Evolutionary conservation across 768 basidiomycete species (phyloP).

Genomic region (Cyathus striatus): DNA sequence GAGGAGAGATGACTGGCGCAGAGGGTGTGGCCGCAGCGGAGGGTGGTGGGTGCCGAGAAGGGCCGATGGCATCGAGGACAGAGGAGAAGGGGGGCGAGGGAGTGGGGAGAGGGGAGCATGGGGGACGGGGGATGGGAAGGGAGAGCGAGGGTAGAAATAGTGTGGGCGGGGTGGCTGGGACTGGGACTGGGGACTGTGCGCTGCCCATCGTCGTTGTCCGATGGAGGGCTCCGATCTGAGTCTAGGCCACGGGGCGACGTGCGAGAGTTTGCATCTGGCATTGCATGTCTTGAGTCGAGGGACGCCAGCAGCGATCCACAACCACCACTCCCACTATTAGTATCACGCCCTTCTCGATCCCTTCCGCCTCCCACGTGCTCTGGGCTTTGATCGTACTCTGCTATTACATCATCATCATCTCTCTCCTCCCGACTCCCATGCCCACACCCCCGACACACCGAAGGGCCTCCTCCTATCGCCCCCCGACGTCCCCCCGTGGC

Average conservation of each 20-base stretch:
- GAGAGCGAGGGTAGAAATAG: no score
- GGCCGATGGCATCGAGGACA: conserved; percentile 57
- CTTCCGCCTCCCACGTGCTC: background rate
- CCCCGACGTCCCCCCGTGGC: background rate
- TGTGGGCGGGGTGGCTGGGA: no score
- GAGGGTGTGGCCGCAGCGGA: conserved; percentile 82
- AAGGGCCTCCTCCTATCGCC: background rate
- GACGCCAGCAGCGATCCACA: background rate
- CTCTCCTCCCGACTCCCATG: background rate
- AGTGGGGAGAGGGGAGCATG: conserved; percentile 12
- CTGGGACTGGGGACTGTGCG: no score
- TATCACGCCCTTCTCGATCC: background rate
- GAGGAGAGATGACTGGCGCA: conserved; percentile 51
- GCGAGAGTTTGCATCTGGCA: no score
- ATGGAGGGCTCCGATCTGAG: no score
- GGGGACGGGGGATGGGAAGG: background rate
- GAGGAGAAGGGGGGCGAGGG: conserved; percentile 34
- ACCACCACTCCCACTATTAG: background rate
- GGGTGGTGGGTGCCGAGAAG: conserved; percentile 59
- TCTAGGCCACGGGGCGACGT: no score
- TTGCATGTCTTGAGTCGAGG: background rate
- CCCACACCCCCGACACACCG: background rate
- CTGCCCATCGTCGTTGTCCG: no score
- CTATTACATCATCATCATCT: no score
- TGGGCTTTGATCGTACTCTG: no score